Percentiles rank a stretch among this genome's conserved stretches.
These are phyloP conservation scores for Glomus cerebriforme DNA, from an alignment of 192 early-diverging fungal genomes.

Conservation along the genomic window DNA sequence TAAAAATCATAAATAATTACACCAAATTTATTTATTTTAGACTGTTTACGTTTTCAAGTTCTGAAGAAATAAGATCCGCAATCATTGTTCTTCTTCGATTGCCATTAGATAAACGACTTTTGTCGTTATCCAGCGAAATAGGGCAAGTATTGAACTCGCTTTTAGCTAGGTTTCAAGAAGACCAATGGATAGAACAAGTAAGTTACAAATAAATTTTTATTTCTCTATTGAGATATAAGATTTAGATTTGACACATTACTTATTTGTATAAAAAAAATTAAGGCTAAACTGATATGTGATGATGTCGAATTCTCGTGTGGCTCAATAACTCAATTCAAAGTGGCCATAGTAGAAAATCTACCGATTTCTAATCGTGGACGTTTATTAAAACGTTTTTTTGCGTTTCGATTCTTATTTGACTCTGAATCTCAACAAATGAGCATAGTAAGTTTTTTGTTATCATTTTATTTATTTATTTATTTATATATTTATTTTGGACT, in stretches of 20 bases:
- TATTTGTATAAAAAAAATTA: not conserved
- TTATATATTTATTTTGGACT: not conserved
- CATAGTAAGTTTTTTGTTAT: not conserved
- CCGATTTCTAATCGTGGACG: conserved; percentile 10
- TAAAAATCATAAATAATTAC: not conserved
- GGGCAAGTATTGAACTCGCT: not conserved
- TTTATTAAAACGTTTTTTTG: not conserved
- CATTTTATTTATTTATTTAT: not conserved
- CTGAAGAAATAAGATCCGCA: conserved; percentile 15
- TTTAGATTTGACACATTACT: not conserved
- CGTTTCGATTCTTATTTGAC: not conserved
- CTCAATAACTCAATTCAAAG: not conserved
- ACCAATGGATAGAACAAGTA: conserved; percentile 17
- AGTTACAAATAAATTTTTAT: not conserved
- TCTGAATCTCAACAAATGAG: not conserved
- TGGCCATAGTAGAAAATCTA: conserved; percentile 3
- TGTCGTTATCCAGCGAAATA: not conserved
- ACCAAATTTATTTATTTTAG: not conserved
- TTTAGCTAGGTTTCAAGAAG: not conserved
- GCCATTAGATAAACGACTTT: conserved; percentile 2
- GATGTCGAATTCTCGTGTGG: conserved; percentile 16
- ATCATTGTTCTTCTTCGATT: conserved; percentile 18
- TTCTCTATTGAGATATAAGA: not conserved
- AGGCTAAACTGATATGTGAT: conserved; percentile 23
- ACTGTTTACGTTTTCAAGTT: not conserved